These are phyloP conservation scores for Piper betle DNA, from an alignment of 164 flowering plant species.

Conservation along the genomic window DNA sequence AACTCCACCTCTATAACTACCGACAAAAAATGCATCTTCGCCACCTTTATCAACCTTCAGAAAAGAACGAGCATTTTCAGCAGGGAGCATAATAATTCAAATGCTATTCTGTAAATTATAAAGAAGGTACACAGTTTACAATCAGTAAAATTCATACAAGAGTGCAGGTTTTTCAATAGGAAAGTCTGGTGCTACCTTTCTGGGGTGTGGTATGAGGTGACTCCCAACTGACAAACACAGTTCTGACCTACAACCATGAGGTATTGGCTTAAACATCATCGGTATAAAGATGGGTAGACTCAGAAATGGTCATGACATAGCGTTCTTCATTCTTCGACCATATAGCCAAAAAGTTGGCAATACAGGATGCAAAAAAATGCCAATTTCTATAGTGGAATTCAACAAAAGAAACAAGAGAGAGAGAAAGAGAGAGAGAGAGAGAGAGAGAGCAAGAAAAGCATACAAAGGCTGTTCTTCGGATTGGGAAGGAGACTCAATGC, in stretches of 20 bases:
- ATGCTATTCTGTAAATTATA: neutral
- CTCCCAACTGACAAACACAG: conserved; percentile 57
- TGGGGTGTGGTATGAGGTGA: conserved; percentile 84
- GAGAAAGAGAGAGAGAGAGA: neutral
- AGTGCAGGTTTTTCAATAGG: neutral
- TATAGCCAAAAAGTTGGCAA: neutral
- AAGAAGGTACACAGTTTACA: neutral
- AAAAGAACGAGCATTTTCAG: neutral
- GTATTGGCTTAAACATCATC: conserved; percentile 1
- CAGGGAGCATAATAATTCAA: neutral
- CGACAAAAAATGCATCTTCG: conserved; percentile 84
- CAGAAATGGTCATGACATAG: neutral
- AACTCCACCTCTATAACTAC: conserved; percentile 61
- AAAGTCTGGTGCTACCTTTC: conserved; percentile 34
- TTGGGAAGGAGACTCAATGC: neutral
- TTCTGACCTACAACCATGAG: conserved; percentile 30
- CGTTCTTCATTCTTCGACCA: neutral
- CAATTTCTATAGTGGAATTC: neutral
- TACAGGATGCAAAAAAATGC: no score
- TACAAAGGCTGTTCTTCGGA: neutral
- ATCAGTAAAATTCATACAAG: no score
- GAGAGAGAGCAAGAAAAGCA: neutral
- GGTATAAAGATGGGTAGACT: neutral
- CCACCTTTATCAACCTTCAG: conserved; percentile 78
- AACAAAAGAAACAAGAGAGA: neutral